These are phyloP conservation scores for Geosmithia putterillii DNA, from an alignment of 2,329 filamentous ascomycete species.

Conservation along the genomic window DNA sequence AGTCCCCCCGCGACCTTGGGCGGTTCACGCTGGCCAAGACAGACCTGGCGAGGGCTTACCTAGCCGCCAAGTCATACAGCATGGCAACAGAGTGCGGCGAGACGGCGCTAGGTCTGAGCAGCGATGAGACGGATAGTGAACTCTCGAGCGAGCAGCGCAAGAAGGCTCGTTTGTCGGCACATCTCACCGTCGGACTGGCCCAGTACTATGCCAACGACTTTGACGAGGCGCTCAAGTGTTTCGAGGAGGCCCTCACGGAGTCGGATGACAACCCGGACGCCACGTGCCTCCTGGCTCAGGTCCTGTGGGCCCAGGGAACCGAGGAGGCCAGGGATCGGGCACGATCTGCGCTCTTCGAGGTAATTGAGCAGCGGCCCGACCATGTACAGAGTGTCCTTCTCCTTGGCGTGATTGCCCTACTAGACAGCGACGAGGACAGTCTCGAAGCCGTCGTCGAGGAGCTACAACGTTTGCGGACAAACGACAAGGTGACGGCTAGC, in stretches of 20 bases:
- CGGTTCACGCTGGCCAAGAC: conserved; percentile 74
- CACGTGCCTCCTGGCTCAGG: conserved; percentile 76
- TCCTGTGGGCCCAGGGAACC: conserved; percentile 82
- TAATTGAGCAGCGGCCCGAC: conserved; percentile 59
- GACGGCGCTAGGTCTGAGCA: conserved; percentile 65
- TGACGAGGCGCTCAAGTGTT: conserved; percentile 62
- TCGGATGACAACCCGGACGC: conserved; percentile 68
- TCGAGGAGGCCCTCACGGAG: conserved; percentile 68
- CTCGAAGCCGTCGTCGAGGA: conserved; percentile 72
- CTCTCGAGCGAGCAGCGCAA: conserved; percentile 51
- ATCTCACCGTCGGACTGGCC: conserved; percentile 75
- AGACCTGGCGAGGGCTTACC: conserved; percentile 73
- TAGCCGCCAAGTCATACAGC: conserved; percentile 54
- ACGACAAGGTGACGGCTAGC: conserved; percentile 45
- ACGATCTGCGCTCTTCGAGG: conserved; percentile 66
- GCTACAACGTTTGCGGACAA: conserved; percentile 59
- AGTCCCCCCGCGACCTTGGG: conserved; percentile 61
- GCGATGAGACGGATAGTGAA: conserved; percentile 56
- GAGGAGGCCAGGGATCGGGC: conserved; percentile 64
- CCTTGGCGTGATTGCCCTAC: conserved; percentile 69
- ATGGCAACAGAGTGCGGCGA: conserved; percentile 70
- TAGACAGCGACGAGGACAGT: conserved; percentile 69
- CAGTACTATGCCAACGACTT: conserved; percentile 59
- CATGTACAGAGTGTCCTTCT: conserved; percentile 73
- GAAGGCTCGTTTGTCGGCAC: conserved; percentile 68